Evolutionary conservation across 805 yeast genomes (phyloP), one percentile per base, ranked within the genome.

Genomic region (Blastobotrys muscicola): DNA sequence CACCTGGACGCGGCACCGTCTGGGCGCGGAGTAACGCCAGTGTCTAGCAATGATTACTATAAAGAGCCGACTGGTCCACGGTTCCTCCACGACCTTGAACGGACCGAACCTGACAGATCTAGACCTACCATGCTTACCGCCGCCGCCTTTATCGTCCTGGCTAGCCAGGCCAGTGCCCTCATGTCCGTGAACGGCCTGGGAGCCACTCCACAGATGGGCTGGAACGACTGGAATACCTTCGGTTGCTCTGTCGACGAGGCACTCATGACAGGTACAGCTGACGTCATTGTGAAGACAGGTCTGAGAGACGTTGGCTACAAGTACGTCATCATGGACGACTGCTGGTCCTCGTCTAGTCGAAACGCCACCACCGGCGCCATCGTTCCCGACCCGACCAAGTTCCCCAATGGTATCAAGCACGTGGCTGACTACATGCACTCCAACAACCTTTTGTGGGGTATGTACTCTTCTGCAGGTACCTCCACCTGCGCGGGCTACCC

Each of bases 401-500:
- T 56, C 36, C 59, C 61, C 11, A 43, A 50, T 35, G 60, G 60
- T 14, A 51, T 55, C 39, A 48, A 47, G 31, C 33, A 45, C 15
- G 37, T 57, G 29, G 44, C 54, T 13, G 56, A 57, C 34, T 11
- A 41, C 15, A 41, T 57, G 15, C 59, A 57, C 41, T 44, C 39
- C 20, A 36, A 44, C 31, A 54, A 54, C 8, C 50, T 56, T 34
- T 45, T 48, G 33, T 54, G 50, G 38, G 61, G 61, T 8, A 55
- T 57, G 58, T 57, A 57, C 42, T 52, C 58, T 3, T 50, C 53
- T 16, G 61, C 61, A 30, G 61, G 61, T 13, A 52, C 44, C 31
- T 53, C 47, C 30, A 57, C 61, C 8, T 57, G 60, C 42, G 58
- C 50, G 23, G 51, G 56, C 7, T 56, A 53, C 34, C 49, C 57